Conservation (phyloP, 768 basidiomycete genomes). For the Collybia mongolica region DNA sequence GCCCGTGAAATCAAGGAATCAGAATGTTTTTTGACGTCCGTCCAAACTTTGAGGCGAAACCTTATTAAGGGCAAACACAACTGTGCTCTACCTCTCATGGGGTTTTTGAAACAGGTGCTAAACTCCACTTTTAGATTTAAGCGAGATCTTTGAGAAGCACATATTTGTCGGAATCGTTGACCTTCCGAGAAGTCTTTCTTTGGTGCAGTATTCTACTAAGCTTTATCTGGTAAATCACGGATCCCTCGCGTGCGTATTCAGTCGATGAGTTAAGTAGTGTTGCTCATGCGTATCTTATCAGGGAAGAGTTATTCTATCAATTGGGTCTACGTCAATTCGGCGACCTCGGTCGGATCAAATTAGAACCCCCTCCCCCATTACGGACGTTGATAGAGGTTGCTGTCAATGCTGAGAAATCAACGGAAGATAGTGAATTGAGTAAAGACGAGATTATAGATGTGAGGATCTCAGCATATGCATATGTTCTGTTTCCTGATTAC, state of each 20-base stretch:
- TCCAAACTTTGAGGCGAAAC: conserved; percentile 60
- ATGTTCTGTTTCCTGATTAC: neutral
- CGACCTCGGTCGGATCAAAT: conserved; percentile 67
- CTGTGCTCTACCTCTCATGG: conserved; percentile 42
- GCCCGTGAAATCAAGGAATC: conserved; percentile 69
- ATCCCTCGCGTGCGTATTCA: conserved; percentile 66
- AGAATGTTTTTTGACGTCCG: conserved; percentile 72
- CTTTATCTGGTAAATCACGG: conserved; percentile 89
- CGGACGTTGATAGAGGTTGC: conserved; percentile 74
- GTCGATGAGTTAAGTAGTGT: neutral
- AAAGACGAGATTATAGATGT: conserved; percentile 74
- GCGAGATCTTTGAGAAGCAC: conserved; percentile 82
- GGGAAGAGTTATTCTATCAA: conserved; percentile 95
- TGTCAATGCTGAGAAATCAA: conserved; percentile 65
- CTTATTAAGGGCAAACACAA: conserved; percentile 63
- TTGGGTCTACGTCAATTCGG: conserved; percentile 91
- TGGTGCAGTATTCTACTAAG: conserved; percentile 86
- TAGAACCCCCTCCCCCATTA: conserved; percentile 81
- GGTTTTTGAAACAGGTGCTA: no score
- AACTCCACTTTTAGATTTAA: conserved; percentile 53
- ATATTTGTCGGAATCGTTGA: conserved; percentile 94
- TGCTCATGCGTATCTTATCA: conserved; percentile 24
- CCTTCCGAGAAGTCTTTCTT: conserved; percentile 63
- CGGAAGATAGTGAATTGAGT: conserved; percentile 50
- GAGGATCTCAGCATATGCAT: conserved; percentile 19